A percentile compares a stretch with the other conserved stretches of the same genome.
phyloP scores from a whole-genome alignment of 1,139 yeast genomes.

The Candida tetrigidarum region DNA sequence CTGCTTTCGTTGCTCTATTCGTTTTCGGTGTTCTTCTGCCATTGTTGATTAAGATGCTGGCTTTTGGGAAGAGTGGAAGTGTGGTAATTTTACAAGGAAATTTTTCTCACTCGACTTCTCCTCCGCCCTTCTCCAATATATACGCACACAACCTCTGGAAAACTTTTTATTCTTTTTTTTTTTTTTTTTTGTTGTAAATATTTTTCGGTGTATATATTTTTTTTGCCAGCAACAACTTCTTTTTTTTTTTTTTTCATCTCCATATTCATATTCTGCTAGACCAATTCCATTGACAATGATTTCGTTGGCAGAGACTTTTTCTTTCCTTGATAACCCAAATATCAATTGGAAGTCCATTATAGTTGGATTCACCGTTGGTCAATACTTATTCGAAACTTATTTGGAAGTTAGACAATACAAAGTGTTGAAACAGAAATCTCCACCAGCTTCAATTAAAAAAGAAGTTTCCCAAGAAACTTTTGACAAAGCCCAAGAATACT shows the following conservation, averaged over 20 bases:
- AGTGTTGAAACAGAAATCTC: slow-evolving; percentile 56
- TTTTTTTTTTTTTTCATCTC: too few relatives aligned
- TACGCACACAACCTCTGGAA: too few relatives aligned
- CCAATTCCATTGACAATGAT: slow-evolving; percentile 37
- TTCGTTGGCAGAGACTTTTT: slow-evolving; percentile 29
- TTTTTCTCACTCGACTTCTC: too few relatives aligned
- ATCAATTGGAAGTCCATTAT: slow-evolving; percentile 82
- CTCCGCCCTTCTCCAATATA: too few relatives aligned
- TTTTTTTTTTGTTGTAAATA: too few relatives aligned
- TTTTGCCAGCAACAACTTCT: too few relatives aligned
- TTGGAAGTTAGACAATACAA: slow-evolving; percentile 77
- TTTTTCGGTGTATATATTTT: too few relatives aligned
- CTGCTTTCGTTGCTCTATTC: slow-evolving; percentile 66
- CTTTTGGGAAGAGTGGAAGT: too few relatives aligned
- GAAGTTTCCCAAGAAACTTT: slow-evolving; percentile 76
- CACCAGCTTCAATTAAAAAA: slow-evolving; percentile 67
- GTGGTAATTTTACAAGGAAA: too few relatives aligned
- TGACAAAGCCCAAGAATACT: slow-evolving; percentile 76
- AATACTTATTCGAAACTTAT: slow-evolving; percentile 74
- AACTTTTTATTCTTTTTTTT: too few relatives aligned
- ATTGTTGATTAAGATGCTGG: too few relatives aligned
- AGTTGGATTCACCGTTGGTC: slow-evolving; percentile 75
- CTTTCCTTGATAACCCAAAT: slow-evolving; percentile 47
- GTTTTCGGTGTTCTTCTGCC: slow-evolving; percentile 78
- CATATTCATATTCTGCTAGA: too few relatives aligned